Evolutionary conservation across 371 early-diverging fungal species (phyloP).

Genomic region (Apophysomyces sp.): DNA sequence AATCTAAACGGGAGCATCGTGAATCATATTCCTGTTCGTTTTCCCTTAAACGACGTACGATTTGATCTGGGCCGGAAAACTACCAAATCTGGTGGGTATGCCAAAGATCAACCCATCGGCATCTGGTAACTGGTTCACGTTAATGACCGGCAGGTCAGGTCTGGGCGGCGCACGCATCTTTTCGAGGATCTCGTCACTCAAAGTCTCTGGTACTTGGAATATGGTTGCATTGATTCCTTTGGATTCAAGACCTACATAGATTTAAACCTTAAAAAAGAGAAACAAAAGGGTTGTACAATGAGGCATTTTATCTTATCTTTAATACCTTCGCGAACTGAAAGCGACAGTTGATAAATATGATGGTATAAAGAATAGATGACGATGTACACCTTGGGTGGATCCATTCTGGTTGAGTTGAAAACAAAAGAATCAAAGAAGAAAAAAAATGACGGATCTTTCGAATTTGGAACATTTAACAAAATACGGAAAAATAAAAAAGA

Average conservation of each 20-base stretch:
- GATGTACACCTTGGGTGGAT: conserved; percentile 39
- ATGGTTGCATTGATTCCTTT: conserved; percentile 61
- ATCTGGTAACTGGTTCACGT: conserved; percentile 53
- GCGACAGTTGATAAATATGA: conserved; percentile 58
- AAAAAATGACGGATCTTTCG: neutral
- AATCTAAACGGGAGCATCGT: conserved; percentile 14
- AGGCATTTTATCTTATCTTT: conserved; percentile 27
- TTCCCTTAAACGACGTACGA: conserved; percentile 22
- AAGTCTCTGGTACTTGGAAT: conserved; percentile 71
- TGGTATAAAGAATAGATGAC: conserved; percentile 55
- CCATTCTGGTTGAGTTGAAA: conserved; percentile 22
- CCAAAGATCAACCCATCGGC: conserved; percentile 85
- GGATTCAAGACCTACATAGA: conserved; percentile 48
- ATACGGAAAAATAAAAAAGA: neutral
- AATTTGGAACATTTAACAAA: neutral
- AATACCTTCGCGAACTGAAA: conserved; percentile 61
- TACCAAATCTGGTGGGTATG: conserved; percentile 64
- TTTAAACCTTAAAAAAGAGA: neutral
- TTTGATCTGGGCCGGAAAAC: conserved; percentile 75
- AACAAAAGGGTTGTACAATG: too few species aligned
- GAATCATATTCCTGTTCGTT: neutral
- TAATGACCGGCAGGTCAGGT: conserved; percentile 65
- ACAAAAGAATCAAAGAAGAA: neutral
- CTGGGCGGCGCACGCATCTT: conserved; percentile 73
- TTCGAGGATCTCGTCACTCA: conserved; percentile 60